Evolutionary conservation across 345 rosid genomes (phyloP).

Genomic region (Boechera retrofracta): DNA sequence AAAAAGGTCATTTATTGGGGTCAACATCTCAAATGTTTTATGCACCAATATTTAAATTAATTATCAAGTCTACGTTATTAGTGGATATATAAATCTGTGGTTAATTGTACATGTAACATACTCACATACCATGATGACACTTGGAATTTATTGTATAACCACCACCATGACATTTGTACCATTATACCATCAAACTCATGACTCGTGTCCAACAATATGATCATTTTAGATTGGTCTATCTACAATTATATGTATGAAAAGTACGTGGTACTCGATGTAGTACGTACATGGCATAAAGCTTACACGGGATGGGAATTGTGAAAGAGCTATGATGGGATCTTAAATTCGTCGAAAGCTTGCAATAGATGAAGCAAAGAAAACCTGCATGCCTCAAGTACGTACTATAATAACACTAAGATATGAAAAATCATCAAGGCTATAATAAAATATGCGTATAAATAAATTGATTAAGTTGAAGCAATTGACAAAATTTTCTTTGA

Average conservation of each 20-base stretch:
- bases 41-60: not conserved
- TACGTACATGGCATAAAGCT: constrained; percentile 29
- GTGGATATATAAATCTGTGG: not conserved
- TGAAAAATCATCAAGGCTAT: constrained; percentile 1
- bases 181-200: constrained; percentile 15
- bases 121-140: not conserved
- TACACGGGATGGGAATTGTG: constrained; percentile 23
- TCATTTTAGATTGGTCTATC: constrained; percentile 23
- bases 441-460: too few species aligned
- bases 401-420: constrained; percentile 17
- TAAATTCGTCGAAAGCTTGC: constrained; percentile 30
- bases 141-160: not conserved
- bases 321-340: constrained; percentile 31
- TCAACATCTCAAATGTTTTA: constrained; percentile 12
- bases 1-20: not conserved
- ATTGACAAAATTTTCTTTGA: not conserved
- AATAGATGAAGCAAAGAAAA: constrained; percentile 9
- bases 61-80: not conserved
- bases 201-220: constrained; percentile 8
- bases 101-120: not conserved
- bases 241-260: constrained; percentile 21
- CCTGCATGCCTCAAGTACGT: constrained; percentile 39
- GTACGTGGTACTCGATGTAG: constrained; percentile 35
- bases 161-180: constrained; percentile 29
- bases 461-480: not conserved